Evolutionary conservation across 1,284 basidiomycete species (phyloP).

Genomic region (Pseudozyma tsukubaensis): DNA sequence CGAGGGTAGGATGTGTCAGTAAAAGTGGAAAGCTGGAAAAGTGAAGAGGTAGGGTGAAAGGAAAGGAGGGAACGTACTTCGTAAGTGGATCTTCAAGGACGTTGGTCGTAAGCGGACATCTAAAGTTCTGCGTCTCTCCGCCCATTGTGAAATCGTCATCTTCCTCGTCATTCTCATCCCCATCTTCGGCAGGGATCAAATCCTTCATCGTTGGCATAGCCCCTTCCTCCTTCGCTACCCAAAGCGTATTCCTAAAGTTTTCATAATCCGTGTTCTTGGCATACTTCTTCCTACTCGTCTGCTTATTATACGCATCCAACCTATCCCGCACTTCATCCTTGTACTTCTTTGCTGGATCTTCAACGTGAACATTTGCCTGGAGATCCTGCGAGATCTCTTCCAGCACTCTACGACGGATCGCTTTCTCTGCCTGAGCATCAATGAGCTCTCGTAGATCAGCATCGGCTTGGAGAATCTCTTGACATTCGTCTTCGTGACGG

Average conservation of each 20-base stretch:
- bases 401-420: slow-evolving; percentile 34
- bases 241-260: slow-evolving; percentile 52
- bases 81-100: slow-evolving; percentile 56
- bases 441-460: slow-evolving; percentile 48
- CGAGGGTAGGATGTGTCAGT: background rate
- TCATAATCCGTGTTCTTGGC: slow-evolving; percentile 44
- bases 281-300: slow-evolving; percentile 56
- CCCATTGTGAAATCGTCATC: slow-evolving; percentile 59
- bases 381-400: slow-evolving; percentile 40
- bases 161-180: slow-evolving; percentile 38
- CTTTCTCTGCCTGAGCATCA: slow-evolving; percentile 51
- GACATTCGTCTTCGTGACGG: slow-evolving; percentile 12
- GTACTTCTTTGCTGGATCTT: slow-evolving; percentile 31
- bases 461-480: slow-evolving; percentile 46
- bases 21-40: background rate
- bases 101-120: slow-evolving; percentile 56
- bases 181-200: slow-evolving; percentile 45
- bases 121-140: slow-evolving; percentile 50
- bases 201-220: slow-evolving; percentile 60
- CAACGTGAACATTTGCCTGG: slow-evolving; percentile 15
- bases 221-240: slow-evolving; percentile 51
- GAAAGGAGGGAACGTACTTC: slow-evolving; percentile 28
- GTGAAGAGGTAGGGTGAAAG: background rate
- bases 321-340: slow-evolving; percentile 17
- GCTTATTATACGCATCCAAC: slow-evolving; percentile 36